Evolutionary conservation across 495 filamentous ascomycete genomes (phyloP), one percentile per base, ranked within the genome.

Genomic region (Xylaria bambusicola): DNA sequence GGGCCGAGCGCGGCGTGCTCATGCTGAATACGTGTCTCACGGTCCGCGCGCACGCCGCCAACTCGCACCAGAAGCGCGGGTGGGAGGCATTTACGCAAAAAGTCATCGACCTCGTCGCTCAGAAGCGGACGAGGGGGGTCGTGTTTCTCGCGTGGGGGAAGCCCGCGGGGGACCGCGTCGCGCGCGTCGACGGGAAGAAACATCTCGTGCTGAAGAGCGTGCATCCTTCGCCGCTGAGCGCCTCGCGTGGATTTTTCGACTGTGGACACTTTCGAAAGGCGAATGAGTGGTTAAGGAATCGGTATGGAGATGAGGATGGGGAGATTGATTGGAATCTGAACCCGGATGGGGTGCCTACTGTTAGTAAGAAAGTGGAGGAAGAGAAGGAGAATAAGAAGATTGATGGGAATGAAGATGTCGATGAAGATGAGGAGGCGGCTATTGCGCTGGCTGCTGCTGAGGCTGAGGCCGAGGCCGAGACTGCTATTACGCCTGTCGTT

Each of bases 81-180:
- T 98, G 94, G 94, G 95, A 98, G 77, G 75, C 75, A 21, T 88
- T 98, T 71, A 98, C 94, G 36, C 91, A 96, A 67, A 88, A 85
- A 48, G 88, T 92, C 0, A 93, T 98, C 61, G 90, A 98, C 58
- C 81, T 88, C 2, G 90, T 98, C 5, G 88, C 89, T 4, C 82
- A 86, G 68, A 82, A 85, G 41, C 82, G 92, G 21, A 85, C 80
- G 6, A 75, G 77, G 26, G 94, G 94, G 0, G 93, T 98, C 2
- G 94, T 97, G 13, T 98, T 98, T 69, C 73, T 98, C 63, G 93
- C 92, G 0, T 98, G 94, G 94, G 94, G 94, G 2, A 84, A 71
- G 1, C 88, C 89, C 7, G 94, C 94, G 0, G 86, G 82, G 29
- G 87, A 87, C 74, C 77, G 93, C 51, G 86, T 93, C 6, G 66